These are phyloP conservation scores for Wickerhamomyces sp. DNA, from an alignment of 1,139 yeast species.

Conservation along the genomic window DNA sequence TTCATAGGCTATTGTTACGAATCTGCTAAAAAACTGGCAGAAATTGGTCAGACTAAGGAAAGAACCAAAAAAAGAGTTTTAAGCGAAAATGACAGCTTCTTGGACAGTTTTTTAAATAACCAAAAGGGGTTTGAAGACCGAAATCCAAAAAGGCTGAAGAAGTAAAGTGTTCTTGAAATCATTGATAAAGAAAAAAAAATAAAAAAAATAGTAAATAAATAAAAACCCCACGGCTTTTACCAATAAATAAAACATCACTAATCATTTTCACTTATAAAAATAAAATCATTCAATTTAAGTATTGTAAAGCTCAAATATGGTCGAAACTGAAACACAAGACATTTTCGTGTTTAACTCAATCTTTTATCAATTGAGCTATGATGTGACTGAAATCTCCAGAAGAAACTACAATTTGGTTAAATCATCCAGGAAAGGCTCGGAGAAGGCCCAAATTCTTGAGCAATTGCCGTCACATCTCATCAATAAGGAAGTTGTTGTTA, in stretches of 20 bases:
- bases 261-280: too few relatives aligned
- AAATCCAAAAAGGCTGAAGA: background rate
- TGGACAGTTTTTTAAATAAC: background rate
- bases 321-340: background rate
- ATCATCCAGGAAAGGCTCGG: background rate
- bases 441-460: background rate
- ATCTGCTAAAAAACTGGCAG: background rate
- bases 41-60: too few relatives aligned
- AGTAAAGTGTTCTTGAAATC: too few relatives aligned
- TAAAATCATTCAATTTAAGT: too few relatives aligned
- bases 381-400: background rate
- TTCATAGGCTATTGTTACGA: background rate
- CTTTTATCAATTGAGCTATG: slow-evolving; percentile 1
- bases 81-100: background rate
- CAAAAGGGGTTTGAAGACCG: too few relatives aligned
- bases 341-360: background rate
- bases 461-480: slow-evolving; percentile 10
- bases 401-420: background rate
- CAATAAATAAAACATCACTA: too few relatives aligned
- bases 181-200: too few relatives aligned
- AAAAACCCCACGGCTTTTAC: too few relatives aligned
- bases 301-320: too few relatives aligned
- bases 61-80: background rate
- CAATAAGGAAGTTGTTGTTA: slow-evolving; percentile 18
- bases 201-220: too few relatives aligned